Percentiles rank a stretch among this genome's conserved stretches.
Evolutionary conservation across 2,329 filamentous ascomycete species (phyloP).

Genomic region (Colletotrichum echinochloae): DNA sequence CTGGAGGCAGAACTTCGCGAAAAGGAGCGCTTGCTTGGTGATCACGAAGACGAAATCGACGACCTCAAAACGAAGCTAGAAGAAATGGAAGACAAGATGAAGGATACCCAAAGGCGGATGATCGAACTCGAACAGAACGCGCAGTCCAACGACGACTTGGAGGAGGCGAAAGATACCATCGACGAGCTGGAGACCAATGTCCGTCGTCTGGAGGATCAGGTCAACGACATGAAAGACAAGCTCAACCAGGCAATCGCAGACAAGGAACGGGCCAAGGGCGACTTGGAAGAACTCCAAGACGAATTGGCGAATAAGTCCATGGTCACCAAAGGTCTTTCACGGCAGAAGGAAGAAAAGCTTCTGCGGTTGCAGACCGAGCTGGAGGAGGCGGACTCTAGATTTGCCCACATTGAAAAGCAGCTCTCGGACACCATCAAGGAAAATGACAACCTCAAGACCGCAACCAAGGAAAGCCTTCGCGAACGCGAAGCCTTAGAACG

Average conservation of each 20-base stretch:
- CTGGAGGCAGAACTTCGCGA: conserved; percentile 80
- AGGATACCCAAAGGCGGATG: conserved; percentile 63
- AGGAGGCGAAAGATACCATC: conserved; percentile 69
- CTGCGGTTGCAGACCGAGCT: conserved; percentile 75
- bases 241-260: conserved; percentile 65
- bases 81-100: conserved; percentile 69
- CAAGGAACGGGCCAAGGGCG: conserved; percentile 67
- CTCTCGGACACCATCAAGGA: conserved; percentile 60
- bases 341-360: conserved; percentile 80
- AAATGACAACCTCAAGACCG: conserved; percentile 57
- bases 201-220: conserved; percentile 64
- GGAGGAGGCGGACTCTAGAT: conserved; percentile 62
- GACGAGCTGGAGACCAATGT: conserved; percentile 68
- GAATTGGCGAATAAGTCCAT: conserved; percentile 85
- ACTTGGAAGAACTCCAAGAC: conserved; percentile 76
- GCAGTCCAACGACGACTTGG: conserved; percentile 62
- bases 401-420: conserved; percentile 64
- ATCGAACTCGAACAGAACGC: conserved; percentile 70
- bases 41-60: conserved; percentile 81
- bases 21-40: conserved; percentile 78
- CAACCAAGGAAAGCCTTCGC: conserved; percentile 57
- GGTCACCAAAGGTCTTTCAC: conserved; percentile 78
- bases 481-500: conserved; percentile 56
- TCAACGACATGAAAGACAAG: conserved; percentile 66
- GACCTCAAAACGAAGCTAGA: conserved; percentile 67